Evolutionary conservation across 163 green algal genomes (phyloP), one percentile per base, ranked within the genome.

Genomic region (Scenedesmus sp.): DNA sequence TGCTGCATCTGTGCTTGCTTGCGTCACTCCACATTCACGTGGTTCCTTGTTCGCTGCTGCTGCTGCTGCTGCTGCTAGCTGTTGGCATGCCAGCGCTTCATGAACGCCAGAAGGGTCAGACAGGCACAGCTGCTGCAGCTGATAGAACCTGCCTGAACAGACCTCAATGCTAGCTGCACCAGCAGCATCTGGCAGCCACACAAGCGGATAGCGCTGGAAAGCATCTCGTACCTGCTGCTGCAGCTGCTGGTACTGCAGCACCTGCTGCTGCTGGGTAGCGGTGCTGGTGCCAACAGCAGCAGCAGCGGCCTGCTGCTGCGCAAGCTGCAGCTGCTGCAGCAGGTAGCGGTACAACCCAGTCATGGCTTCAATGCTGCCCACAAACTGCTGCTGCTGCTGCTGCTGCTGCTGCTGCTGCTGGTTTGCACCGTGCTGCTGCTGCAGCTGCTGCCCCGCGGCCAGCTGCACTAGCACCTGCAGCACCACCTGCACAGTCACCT

Each of bases 371-470:
- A 52, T 84, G 67, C 86, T 84, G 4, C 15, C 54, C 1, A 55
- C 46, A 8, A 67, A 10, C 8, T 52, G 26, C 62, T 6, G 34
- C 4, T 26, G 20, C 23, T 87, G 62, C 84, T 89, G 85, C 4
- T 82, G 62, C 85, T 84, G 77, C 77, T 89, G 85, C 18, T 89
- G 60, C 60, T 67, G 85, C 34, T 89, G 59, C n/a, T 81, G 64
- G 23, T 18, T 16, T 3, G 8, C 4, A 13, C 70, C 70, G 15
- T 5, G 23, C 70, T 79, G 66, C 16, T 76, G 70, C 70, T 52
- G 66, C 18, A 34, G 70, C 23, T 79, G 70, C 34, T 84, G 77
- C 46, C 34, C 77, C 23, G 77, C 59, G 1, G 84, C 56, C 4
- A 60, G 23, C 3, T 70, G 34, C 57, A 70, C 26, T n/a, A 88